Base-by-base conservation (phyloP, 2,329 filamentous ascomycete species). In the Xylaria sp. region DNA sequence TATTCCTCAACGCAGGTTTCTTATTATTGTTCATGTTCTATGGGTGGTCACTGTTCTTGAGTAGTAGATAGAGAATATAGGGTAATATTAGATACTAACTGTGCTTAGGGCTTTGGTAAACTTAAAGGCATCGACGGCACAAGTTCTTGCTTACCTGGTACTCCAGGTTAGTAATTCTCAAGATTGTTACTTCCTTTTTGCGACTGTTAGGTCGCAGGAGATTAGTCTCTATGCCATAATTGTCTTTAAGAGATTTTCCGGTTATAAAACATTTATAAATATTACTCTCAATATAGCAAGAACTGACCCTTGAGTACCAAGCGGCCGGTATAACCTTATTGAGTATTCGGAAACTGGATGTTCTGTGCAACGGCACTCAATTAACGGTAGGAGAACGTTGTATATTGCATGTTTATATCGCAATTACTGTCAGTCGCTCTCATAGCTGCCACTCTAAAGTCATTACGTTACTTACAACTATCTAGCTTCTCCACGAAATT, bases 401-500 rank as follows among this genome's bases (percentile, higher is more conserved):
- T 18, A 43, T 32, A 18, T 5, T 56, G 23, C 60, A 63, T 28
- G 23, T 60, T 13, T 39, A 53, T 4, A 1, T 62, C 12, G 15
- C 55, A 28, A 6, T 55, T 18, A 52, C 65, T n/a, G 65, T 67
- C 18, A 56, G 60, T 58, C 23, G 41, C 20, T 32, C 36, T 25
- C 7, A 10, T 32, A 3, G 3, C 18, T 28, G 15, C 2, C 3
- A 23, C 15, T 43, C 25, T 41, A 43, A 8, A 18, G 32, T 45
- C 13, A 13, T 32, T 39, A 1, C n/a, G 6, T 39, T 41, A n/a
- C 45, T 64, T 52, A 60, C 9, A 1, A 46, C 30, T n/a, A 13
- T 30, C 23, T 41, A 68, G 66, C 20, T 68, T 5, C 7, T 68
- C 10, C 66, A 68, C 39, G 66, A 68, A 48, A 13, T 65, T 20